Evolutionary conservation across 2,329 filamentous ascomycete genomes (phyloP).

Genomic region (Cryphonectria carpinicola): DNA sequence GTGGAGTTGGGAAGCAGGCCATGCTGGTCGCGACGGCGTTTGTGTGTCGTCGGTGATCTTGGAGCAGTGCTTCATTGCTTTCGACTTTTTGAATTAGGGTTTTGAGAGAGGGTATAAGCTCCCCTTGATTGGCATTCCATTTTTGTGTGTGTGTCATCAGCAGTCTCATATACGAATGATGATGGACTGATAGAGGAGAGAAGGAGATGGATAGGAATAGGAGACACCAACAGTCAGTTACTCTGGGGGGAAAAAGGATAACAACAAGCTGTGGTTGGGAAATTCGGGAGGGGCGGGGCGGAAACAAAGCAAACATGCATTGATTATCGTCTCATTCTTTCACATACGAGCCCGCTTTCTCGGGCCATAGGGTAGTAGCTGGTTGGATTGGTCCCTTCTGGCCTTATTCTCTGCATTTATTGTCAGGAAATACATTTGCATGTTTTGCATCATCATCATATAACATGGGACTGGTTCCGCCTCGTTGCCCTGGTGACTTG

Average conservation of each 20-base stretch:
- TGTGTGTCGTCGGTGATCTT: background rate
- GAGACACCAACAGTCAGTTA: background rate
- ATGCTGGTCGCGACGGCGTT: background rate
- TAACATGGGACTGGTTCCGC: too few relatives aligned
- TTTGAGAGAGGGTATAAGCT: slow-evolving; percentile 14
- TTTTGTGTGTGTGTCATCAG: background rate
- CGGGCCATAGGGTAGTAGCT: slow-evolving; percentile 6
- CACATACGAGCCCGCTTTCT: slow-evolving; percentile 1
- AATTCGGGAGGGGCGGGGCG: background rate
- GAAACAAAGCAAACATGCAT: slow-evolving; percentile 18
- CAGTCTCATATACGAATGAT: slow-evolving; percentile 1
- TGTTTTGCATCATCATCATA: slow-evolving; percentile 23
- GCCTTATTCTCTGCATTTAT: slow-evolving; percentile 13
- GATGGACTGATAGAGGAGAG: slow-evolving; percentile 8
- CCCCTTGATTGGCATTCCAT: slow-evolving; percentile 2
- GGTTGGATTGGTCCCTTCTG: background rate
- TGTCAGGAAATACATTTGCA: slow-evolving; percentile 28
- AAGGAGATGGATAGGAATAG: slow-evolving; percentile 3
- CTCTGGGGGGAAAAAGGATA: slow-evolving; percentile 2
- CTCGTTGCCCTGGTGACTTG: background rate
- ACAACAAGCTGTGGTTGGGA: slow-evolving; percentile 1
- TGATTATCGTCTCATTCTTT: slow-evolving; percentile 29
- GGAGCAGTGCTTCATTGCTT: slow-evolving; percentile 9
- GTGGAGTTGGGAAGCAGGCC: slow-evolving; percentile 5
- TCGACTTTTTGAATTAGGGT: background rate